A percentile compares a stretch with the other conserved stretches of the same genome.
These are phyloP conservation scores for Mortierella sp. DNA, from an alignment of 371 early-diverging fungal species.

Conservation along the genomic window DNA sequence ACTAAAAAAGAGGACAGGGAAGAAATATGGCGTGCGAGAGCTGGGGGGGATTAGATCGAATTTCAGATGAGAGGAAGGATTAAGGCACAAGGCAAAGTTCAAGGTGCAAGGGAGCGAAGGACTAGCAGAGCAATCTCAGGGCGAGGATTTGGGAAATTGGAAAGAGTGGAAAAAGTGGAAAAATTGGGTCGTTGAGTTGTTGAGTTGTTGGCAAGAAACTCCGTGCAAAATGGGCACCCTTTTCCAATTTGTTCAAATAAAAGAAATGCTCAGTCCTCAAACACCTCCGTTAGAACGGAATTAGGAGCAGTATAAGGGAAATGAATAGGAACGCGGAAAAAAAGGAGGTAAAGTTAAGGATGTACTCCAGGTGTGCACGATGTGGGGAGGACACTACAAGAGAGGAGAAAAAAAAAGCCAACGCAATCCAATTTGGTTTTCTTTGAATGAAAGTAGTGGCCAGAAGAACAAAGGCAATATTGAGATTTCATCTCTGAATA, in stretches of 20 bases:
- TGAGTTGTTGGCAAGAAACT: constrained; percentile 4
- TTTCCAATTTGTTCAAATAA: neutral
- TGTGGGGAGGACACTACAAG: neutral
- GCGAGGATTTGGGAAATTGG: neutral
- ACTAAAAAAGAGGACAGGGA: neutral
- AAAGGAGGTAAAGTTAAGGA: constrained; percentile 26
- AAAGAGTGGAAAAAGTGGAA: constrained; percentile 2
- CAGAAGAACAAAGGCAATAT: neutral
- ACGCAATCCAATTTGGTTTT: neutral
- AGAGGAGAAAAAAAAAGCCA: neutral
- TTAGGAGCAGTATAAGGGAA: neutral
- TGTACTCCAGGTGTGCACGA: constrained; percentile 4
- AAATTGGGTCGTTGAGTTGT: neutral
- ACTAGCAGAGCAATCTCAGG: constrained; percentile 1
- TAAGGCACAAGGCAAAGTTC: constrained; percentile 14
- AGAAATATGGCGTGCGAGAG: constrained; percentile 8
- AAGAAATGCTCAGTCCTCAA: constrained; percentile 18
- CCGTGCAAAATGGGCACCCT: constrained; percentile 13
- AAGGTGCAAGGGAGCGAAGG: constrained; percentile 12
- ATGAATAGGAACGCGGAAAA: constrained; percentile 8
- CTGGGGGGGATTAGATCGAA: constrained; percentile 11
- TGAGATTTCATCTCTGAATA: neutral
- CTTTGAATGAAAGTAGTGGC: neutral
- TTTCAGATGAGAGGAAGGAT: neutral
- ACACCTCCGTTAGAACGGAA: constrained; percentile 13